Conservation (phyloP, 2,329 filamentous ascomycete species). For the Cladophialophora psammophila region DNA sequence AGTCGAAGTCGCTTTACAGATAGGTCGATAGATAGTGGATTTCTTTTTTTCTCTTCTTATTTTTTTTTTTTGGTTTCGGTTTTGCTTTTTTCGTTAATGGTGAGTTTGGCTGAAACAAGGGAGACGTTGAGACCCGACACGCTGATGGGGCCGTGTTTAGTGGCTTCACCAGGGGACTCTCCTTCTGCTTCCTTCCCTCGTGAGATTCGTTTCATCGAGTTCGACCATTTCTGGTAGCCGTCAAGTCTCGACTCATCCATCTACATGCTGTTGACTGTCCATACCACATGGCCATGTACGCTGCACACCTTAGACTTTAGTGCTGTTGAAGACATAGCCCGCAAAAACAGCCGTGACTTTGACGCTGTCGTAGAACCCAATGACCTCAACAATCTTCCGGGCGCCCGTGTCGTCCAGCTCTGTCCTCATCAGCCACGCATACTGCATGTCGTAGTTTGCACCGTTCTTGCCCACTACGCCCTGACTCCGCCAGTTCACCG, state of each 20-base stretch:
- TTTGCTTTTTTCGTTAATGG: too few species aligned
- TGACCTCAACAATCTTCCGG: conserved; percentile 31
- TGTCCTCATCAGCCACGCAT: conserved; percentile 32
- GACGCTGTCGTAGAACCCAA: conserved; percentile 29
- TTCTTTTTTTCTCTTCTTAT: too few species aligned
- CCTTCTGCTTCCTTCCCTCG: background rate
- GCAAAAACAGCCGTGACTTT: conserved; percentile 31
- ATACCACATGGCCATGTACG: background rate
- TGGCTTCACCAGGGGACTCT: background rate
- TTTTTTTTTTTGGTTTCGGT: too few species aligned
- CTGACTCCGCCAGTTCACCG: conserved; percentile 28
- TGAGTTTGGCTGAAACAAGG: background rate
- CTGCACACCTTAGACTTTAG: conserved; percentile 7
- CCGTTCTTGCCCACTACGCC: conserved; percentile 31
- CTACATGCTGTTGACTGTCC: background rate
- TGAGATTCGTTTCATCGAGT: background rate
- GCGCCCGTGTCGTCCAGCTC: conserved; percentile 10
- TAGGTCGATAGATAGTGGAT: too few species aligned
- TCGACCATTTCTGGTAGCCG: too few species aligned
- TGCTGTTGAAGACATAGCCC: conserved; percentile 27
- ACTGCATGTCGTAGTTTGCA: conserved; percentile 33
- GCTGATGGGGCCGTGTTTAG: background rate
- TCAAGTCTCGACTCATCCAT: too few species aligned
- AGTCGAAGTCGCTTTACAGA: too few species aligned
- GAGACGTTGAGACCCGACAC: background rate